Base-by-base conservation (phyloP, 163 green algal species). In the Chlamydomonas reinhardtii region DNA sequence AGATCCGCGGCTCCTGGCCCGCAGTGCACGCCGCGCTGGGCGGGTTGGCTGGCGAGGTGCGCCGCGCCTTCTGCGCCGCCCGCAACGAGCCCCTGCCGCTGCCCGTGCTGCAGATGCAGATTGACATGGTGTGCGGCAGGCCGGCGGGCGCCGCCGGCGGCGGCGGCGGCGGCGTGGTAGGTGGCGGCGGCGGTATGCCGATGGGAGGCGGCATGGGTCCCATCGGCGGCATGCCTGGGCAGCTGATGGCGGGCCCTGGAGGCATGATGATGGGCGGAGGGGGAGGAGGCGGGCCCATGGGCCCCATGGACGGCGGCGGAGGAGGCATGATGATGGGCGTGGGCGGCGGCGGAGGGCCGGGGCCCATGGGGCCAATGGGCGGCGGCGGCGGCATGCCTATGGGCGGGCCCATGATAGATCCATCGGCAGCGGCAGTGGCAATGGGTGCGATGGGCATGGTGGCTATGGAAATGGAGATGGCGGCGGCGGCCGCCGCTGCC, bases 1-100 rank as follows among this genome's bases (percentile, higher is more conserved):
- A 85, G 79, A 15, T 85, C 15, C 79, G 68, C 52, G 79, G 79
- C 25, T 52, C 79, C 48, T 77, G 79, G 68, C 32, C 68, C 24
- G 32, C 32, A 24, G 79, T 77, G 0, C 77, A 65, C 68, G 24
- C 68, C 17, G 79, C 79, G 20, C 25, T 85, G 68, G 52, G 68
- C 68, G 29, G 71, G 32, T 5, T 85, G 19, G 52, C 79, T 22
- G 79, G 77, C 52, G 79, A 85, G 24, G 15, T 85, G 29, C 79
- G 79, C 11, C 79, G 79, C 11, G 64, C 73, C 19, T 77, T 65
- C 68, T 77, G 77, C 52, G 68, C 43, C 22, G 19, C 19, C 31
- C 32, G 64, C 43, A 65, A 64, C 24, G 48, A 56, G 48, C 48
- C 48, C 11, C 48, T 56, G 48, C 32, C 32, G n/a, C 48, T 74